Conservation (phyloP, 768 basidiomycete genomes). For the Auricularia cornea region DNA sequence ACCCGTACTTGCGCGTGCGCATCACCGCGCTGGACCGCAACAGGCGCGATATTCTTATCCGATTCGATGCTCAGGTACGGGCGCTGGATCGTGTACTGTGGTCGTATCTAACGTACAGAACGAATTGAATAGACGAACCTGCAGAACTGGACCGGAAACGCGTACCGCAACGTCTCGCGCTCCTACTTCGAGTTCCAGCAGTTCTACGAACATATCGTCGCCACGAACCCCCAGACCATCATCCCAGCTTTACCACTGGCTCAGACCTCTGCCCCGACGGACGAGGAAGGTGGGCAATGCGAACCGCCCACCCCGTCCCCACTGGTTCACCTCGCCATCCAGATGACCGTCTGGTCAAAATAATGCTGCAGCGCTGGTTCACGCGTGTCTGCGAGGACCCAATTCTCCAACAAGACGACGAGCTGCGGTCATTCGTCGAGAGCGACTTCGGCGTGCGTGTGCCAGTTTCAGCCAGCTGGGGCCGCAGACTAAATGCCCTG, state of each 20-base stretch:
- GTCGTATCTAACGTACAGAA: not conserved
- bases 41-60: conserved; percentile 85
- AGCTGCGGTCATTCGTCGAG: conserved; percentile 90
- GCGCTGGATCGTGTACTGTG: not conserved
- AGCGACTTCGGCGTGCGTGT: conserved; percentile 78
- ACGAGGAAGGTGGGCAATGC: conserved; percentile 60
- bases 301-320: too few relatives aligned
- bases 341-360: conserved; percentile 91
- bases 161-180: conserved; percentile 90
- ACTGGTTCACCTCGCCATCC: not conserved
- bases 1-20: conserved; percentile 81
- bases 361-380: conserved; percentile 93
- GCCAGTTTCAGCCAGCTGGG: not conserved
- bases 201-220: conserved; percentile 83
- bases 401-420: conserved; percentile 82
- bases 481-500: not conserved
- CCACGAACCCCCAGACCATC: conserved; percentile 93
- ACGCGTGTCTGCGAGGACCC: conserved; percentile 88
- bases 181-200: conserved; percentile 93
- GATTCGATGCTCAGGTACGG: conserved; percentile 89
- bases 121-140: conserved; percentile 67
- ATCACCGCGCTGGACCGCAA: conserved; percentile 92
- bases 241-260: conserved; percentile 92
- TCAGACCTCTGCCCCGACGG: conserved; percentile 92
- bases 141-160: conserved; percentile 78